Evolutionary conservation across 2,329 filamentous ascomycete genomes (phyloP), one percentile per base, ranked within the genome.

Genomic region (Botryotinia narcissicola): DNA sequence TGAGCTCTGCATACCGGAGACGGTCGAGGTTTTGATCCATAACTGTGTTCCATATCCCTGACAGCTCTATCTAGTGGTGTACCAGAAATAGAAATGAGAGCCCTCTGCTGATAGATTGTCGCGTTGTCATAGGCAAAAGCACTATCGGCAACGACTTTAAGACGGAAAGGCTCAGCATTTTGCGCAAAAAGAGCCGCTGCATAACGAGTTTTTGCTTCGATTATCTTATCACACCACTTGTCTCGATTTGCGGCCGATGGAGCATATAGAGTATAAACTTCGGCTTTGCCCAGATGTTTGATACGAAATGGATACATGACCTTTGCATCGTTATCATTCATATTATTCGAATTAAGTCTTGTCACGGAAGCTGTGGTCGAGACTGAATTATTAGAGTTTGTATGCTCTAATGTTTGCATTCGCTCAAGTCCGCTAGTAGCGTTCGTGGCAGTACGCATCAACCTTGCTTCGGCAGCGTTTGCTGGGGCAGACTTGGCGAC

Each of bases 31-130:
- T 89, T 89, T 4, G 89, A 83, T 2, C 92, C 93, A 81, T 94
- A 94, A 29, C 90, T 87, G 77, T 90, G 88, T 82, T 98, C 96
- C 62, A 98, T 90, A 74, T 98, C 95, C 75, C 92, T 88, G 75
- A 99, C 95, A 7, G 97, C 93, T 74, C 95, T 88, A 81, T 98
- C 94, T 25, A 99, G 86, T 1, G 96, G 97, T 0, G 97, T 99
- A 7, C 94, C 95, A 78, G 91, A 91, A 80, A 99, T 96, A 14
- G 92, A 89, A 32, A 97, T 92, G 73, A 89, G 85, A 91, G 20
- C 89, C 87, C 57, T 88, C 85, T 64, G 86, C 84, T 4, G 88
- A 87, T 72, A 87, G 81, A 6, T 85, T 83, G 77, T 54, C 10
- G 66, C 57, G 18, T 57, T 69, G 25, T 97, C 93, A 78, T 94